These are phyloP conservation scores for Begonia masoniana DNA, from an alignment of 306 rosid species.

Conservation along the genomic window DNA sequence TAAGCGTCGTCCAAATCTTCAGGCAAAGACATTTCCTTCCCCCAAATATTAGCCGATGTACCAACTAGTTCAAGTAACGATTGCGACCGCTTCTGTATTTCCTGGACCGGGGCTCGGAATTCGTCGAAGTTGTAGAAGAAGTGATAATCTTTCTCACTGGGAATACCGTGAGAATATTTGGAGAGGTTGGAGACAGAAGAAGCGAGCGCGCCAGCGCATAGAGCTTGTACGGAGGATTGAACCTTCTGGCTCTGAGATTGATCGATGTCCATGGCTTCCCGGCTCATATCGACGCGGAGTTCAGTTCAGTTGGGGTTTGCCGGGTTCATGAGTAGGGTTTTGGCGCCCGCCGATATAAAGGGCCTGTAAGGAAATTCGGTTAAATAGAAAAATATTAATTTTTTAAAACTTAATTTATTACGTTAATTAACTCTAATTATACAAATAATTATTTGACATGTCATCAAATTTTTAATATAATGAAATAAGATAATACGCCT, in stretches of 20 bases:
- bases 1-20: slow-evolving; percentile 45
- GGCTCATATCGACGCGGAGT: slow-evolving; percentile 8
- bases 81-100: slow-evolving; percentile 36
- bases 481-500: no score
- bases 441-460: no score
- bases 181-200: slow-evolving; percentile 47
- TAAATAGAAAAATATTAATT: no score
- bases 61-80: slow-evolving; percentile 57
- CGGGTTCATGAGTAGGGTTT: neutral
- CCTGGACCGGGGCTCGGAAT: slow-evolving; percentile 38
- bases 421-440: no score
- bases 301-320: slow-evolving; percentile 11
- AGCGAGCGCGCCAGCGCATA: slow-evolving; percentile 33
- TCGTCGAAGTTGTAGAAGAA: slow-evolving; percentile 57
- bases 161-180: slow-evolving; percentile 46
- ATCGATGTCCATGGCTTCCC: slow-evolving; percentile 32
- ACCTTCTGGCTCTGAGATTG: slow-evolving; percentile 22
- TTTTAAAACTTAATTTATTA: no score
- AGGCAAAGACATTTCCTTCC: slow-evolving; percentile 31
- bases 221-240: slow-evolving; percentile 25
- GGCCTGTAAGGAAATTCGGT: no score
- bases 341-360: neutral
- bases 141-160: slow-evolving; percentile 51
- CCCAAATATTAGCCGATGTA: slow-evolving; percentile 33
- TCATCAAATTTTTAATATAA: no score